Percentiles rank a stretch among this genome's conserved stretches.
These are phyloP conservation scores for Alternaria metachromatica DNA, from an alignment of 2,329 filamentous ascomycete species.

Conservation along the genomic window DNA sequence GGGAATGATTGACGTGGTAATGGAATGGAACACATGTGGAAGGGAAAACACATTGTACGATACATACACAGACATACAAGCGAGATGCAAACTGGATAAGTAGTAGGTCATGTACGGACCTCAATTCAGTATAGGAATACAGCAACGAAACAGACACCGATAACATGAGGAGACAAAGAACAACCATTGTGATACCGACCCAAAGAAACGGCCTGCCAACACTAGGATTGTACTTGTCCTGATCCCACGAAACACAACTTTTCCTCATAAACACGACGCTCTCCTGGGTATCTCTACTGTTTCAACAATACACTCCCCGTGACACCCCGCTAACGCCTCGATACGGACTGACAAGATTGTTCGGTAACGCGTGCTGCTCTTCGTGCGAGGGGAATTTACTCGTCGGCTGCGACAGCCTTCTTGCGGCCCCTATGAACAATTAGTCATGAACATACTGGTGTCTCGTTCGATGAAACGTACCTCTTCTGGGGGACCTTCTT, in stretches of 20 bases:
- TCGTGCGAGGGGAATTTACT: conserved; percentile 9
- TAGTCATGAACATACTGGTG: neutral
- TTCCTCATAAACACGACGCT: neutral
- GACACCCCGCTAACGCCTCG: conserved; percentile 7
- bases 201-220: neutral
- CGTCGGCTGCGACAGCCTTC: conserved; percentile 26
- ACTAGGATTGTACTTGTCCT: too few relatives aligned
- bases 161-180: neutral
- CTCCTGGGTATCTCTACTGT: conserved; percentile 4
- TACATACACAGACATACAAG: neutral
- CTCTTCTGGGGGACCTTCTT: conserved; percentile 38
- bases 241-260: neutral
- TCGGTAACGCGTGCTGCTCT: neutral
- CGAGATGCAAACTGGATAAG: neutral
- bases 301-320: neutral
- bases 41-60: neutral
- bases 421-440: conserved; percentile 29
- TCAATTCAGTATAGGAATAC: neutral
- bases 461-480: conserved; percentile 13
- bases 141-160: neutral
- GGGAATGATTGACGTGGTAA: too few relatives aligned
- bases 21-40: neutral
- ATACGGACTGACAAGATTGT: neutral
- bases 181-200: neutral
- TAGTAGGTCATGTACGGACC: neutral